Evolutionary conservation across 108 stramenopile species (phyloP), one percentile per base, ranked within the genome.

Genomic region (Cyclotella atomus): DNA sequence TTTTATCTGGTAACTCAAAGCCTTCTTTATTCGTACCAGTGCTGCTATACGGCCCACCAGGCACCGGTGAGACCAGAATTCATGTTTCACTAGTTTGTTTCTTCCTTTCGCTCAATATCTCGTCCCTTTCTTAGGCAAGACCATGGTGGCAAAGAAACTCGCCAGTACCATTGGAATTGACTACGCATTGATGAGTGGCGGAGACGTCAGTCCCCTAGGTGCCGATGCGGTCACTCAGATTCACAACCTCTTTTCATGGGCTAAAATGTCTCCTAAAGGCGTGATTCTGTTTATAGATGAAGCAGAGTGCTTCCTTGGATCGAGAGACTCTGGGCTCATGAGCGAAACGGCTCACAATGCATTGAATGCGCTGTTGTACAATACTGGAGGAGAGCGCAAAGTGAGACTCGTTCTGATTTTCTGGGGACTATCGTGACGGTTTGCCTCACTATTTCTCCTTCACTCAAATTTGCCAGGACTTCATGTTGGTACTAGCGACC

Each of bases 401-500:
- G 59, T 61, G 59, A 61, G 59, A 20, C 23, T 2, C 38, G n/a
- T n/a, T n/a, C n/a, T n/a, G n/a, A n/a, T n/a, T n/a, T n/a, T n/a
- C n/a, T n/a, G n/a, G n/a, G n/a, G n/a, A n/a, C n/a, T n/a, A n/a
- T n/a, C n/a, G n/a, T n/a, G n/a, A n/a, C n/a, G n/a, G n/a, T n/a
- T n/a, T n/a, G n/a, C n/a, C n/a, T n/a, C n/a, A n/a, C n/a, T 17
- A 3, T 17, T 19, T 15, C 19, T 19, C 47, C n/a, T n/a, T n/a
- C 47, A 49, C 47, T n/a, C 3, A n/a, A 19, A 17, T 19, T 52
- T 49, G 47, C 3, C 7, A 70, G 57, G 65, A 88, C 52, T 92
- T 94, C 67, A 90, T 94, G 90, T 72, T 95, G n/a, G 93, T 94
- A 16, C 71, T 93, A 28, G 91, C 91, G 60, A 94, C 92, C 50